Conservation (phyloP, 2,329 filamentous ascomycete species). For the Arachnopeziza araneosa region DNA sequence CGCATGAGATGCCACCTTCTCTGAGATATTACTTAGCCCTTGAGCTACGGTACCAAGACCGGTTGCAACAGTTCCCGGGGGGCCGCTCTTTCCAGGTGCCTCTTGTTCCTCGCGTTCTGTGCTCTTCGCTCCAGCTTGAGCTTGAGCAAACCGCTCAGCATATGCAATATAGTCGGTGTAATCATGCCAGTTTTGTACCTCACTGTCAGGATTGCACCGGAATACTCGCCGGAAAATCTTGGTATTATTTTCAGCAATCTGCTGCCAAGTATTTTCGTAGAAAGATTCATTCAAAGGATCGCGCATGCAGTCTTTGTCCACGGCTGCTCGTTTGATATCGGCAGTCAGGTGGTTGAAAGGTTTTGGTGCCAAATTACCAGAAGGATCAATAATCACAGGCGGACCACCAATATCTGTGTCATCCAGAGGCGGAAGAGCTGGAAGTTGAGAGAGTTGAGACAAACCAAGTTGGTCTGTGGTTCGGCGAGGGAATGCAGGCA, state of each 20-base stretch:
- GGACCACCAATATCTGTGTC: slow-evolving; percentile 82
- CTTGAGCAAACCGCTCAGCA: slow-evolving; percentile 61
- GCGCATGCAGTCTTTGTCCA: slow-evolving; percentile 89
- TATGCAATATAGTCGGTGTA: slow-evolving; percentile 62
- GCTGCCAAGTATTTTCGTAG: slow-evolving; percentile 82
- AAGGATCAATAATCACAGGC: slow-evolving; percentile 49
- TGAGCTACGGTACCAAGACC: slow-evolving; percentile 12
- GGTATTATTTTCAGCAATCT: slow-evolving; percentile 88
- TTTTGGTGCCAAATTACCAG: slow-evolving; percentile 41
- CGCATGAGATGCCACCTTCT: slow-evolving; percentile 20
- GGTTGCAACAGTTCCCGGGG: slow-evolving; percentile 22
- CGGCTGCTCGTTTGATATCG: slow-evolving; percentile 66
- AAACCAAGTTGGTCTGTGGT: slow-evolving; percentile 64
- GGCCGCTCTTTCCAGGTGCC: slow-evolving; percentile 27
- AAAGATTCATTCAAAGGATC: slow-evolving; percentile 82
- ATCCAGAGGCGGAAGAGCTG: slow-evolving; percentile 62
- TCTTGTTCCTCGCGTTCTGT: slow-evolving; percentile 29
- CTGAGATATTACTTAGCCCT: slow-evolving; percentile 18
- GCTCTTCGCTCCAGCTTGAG: slow-evolving; percentile 32
- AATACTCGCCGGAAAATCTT: slow-evolving; percentile 91
- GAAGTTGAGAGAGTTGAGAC: slow-evolving; percentile 63
- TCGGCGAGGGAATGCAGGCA: slow-evolving; percentile 50
- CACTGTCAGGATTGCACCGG: slow-evolving; percentile 92
- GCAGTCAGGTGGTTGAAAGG: slow-evolving; percentile 49
- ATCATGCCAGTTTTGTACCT: slow-evolving; percentile 87